Conservation (phyloP, 1,139 yeast genomes). For the Debaryomyces singareniensis region DNA sequence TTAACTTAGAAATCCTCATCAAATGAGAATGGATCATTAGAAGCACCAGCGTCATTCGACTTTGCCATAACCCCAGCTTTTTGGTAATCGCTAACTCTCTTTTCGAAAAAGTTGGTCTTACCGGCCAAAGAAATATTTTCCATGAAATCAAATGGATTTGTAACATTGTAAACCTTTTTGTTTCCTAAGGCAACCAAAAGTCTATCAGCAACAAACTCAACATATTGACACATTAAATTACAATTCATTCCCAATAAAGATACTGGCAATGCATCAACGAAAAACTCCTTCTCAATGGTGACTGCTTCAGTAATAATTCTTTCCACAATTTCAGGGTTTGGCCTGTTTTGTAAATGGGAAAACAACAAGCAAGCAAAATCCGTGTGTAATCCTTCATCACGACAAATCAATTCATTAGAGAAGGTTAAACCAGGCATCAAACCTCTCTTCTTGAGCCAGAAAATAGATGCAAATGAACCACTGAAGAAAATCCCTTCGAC, state of each 20-base stretch:
- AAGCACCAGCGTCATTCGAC: constrained; percentile 23
- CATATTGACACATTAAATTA: constrained; percentile 92
- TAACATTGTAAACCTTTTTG: constrained; percentile 76
- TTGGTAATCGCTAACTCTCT: constrained; percentile 97
- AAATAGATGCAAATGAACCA: constrained; percentile 96
- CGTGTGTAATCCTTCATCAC: constrained; percentile 98
- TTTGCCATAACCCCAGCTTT: constrained; percentile 95
- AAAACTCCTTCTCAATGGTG: constrained; percentile 85
- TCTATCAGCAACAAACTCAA: constrained; percentile 96
- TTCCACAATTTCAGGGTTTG: constrained; percentile 70
- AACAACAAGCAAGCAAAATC: constrained; percentile 95
- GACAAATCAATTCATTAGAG: constrained; percentile 92
- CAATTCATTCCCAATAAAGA: constrained; percentile 91
- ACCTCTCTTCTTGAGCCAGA: constrained; percentile 97
- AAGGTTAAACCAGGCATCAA: constrained; percentile 97
- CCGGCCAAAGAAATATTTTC: constrained; percentile 97
- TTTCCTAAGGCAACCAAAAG: constrained; percentile 84
- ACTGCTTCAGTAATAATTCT: constrained; percentile 94
- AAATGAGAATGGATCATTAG: constrained; percentile 33
- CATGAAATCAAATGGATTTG: constrained; percentile 98
- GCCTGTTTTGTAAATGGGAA: constrained; percentile 88
- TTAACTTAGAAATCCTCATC: constrained; percentile 48
- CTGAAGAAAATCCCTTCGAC: constrained; percentile 98
- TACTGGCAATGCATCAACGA: constrained; percentile 89
- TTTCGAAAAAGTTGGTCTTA: constrained; percentile 97